phyloP scores from a whole-genome alignment of 768 basidiomycete species.

The Tubosaeta sp. region DNA sequence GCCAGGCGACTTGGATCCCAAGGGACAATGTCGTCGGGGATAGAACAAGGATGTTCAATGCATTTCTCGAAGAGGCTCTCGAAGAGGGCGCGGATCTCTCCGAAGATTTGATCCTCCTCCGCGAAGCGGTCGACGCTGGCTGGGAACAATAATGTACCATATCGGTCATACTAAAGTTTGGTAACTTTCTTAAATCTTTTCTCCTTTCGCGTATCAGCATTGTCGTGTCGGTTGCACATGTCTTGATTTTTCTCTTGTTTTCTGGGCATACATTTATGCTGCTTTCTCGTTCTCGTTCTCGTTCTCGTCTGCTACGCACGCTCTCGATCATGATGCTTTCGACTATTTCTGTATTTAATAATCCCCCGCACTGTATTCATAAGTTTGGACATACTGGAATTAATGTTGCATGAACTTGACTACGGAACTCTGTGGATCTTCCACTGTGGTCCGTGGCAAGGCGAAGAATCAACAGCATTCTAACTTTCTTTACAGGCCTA shows the following conservation, averaged over 20 bases:
- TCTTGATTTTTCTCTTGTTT: neutral
- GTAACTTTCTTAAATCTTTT: neutral
- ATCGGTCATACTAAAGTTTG: neutral
- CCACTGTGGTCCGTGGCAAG: no score
- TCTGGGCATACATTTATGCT: neutral
- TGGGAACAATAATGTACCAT: constrained; percentile 1
- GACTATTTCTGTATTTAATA: neutral
- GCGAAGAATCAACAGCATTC: no score
- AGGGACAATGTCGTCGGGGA: constrained; percentile 25
- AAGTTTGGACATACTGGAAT: neutral
- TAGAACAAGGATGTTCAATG: constrained; percentile 9
- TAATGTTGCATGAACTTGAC: neutral
- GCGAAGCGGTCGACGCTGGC: constrained; percentile 21
- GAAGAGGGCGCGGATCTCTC: constrained; percentile 19
- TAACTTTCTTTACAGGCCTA: no score
- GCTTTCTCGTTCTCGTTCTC: neutral
- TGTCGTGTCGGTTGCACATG: neutral
- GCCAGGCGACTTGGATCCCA: constrained; percentile 28
- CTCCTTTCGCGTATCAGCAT: neutral
- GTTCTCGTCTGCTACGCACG: neutral
- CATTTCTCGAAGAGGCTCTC: constrained; percentile 15
- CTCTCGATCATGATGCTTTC: neutral
- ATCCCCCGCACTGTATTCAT: neutral
- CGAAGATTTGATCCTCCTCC: constrained; percentile 14
- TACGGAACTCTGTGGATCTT: no score